Base-by-base conservation (phyloP, 2,329 filamentous ascomycete species). In the Anthostomella pinea region DNA sequence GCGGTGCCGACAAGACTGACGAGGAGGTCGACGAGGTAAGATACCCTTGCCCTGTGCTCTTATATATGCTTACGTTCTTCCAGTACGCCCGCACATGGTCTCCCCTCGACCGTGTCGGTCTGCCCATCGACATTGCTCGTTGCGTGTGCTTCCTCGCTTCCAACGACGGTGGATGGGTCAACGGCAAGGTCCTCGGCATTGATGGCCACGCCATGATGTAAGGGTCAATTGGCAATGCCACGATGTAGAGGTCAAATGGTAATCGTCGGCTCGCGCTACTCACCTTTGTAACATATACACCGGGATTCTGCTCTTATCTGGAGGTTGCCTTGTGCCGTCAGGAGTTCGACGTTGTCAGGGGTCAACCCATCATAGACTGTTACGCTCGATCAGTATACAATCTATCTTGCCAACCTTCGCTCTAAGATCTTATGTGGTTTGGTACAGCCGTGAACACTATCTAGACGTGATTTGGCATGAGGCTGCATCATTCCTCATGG, bases 91-190 rank as follows among this genome's bases (percentile, higher is more conserved):
- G 72, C 43, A 78, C 72, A 42, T 82, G 79, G 77, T 81, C 77
- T 13, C 79, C 80, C 23, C 68, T 80, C 50, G 71, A 73, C 65
- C 76, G 80, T 55, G 79, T 83, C 41, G 80, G 80, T 48, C 77
- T 83, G 46, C 80, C 80, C 39, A 75, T 81, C 55, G 81, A 84
- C 57, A 77, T 85, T 58, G 81, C 80, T 45, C 75, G 79, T 43
- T 77, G 81, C 13, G 79, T 81, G 38, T 77, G 73, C 65, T 70
- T 70, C 64, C 55, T 70, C 25, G 67, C 67, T 4, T 69, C 66
- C 6, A 60, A 70, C 37, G 68, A 71, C 33, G 68, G 66, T 36
- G 66, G 63, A 42, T 71, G 68, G 68, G 56, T 70, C 38, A 71
- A 71, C 48, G 68, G 67, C 35, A 58, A 58, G 43, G 42, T 58